Evolutionary conservation across 495 filamentous ascomycete species (phyloP).

Genomic region (Umbilicaria muhlenbergii): DNA sequence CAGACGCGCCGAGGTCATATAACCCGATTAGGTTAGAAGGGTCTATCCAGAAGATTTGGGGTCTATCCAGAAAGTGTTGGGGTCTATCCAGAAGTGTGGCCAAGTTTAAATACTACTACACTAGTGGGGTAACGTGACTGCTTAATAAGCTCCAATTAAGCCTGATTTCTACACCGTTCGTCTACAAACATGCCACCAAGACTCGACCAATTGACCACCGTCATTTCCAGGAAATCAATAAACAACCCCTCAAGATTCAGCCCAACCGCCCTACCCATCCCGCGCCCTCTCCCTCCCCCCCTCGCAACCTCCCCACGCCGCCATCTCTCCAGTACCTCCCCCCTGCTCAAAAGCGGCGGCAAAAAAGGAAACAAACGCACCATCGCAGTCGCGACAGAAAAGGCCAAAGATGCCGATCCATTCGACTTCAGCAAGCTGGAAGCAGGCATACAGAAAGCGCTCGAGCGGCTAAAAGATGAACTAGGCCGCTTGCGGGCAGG

Average conservation of each 20-base stretch:
- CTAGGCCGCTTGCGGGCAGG: slow-evolving; percentile 3
- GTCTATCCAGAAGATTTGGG: too few relatives aligned
- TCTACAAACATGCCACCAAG: too few relatives aligned
- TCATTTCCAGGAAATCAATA: background rate
- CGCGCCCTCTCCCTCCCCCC: background rate
- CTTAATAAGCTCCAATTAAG: too few relatives aligned
- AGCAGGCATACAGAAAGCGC: slow-evolving; percentile 2
- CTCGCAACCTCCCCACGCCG: background rate
- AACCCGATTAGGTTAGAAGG: too few relatives aligned
- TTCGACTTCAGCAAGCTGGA: slow-evolving; percentile 9
- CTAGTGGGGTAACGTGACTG: too few relatives aligned
- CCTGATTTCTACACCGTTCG: too few relatives aligned
- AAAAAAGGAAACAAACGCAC: slow-evolving; percentile 7
- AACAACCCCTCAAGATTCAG: background rate
- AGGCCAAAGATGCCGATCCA: slow-evolving; percentile 4
- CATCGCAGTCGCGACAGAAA: slow-evolving; percentile 1
- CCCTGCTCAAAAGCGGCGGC: slow-evolving; percentile 3
- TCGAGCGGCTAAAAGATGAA: slow-evolving; percentile 1
- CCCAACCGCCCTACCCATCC: background rate
- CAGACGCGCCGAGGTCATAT: too few relatives aligned
- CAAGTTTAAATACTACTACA: too few relatives aligned
- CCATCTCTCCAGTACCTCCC: slow-evolving; percentile 2
- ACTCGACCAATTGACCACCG: too few relatives aligned
- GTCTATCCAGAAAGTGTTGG: too few relatives aligned
- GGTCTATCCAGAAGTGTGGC: too few relatives aligned